phyloP scores from a whole-genome alignment of 2,329 filamentous ascomycete species.

The Ustilaginoidea virens region DNA sequence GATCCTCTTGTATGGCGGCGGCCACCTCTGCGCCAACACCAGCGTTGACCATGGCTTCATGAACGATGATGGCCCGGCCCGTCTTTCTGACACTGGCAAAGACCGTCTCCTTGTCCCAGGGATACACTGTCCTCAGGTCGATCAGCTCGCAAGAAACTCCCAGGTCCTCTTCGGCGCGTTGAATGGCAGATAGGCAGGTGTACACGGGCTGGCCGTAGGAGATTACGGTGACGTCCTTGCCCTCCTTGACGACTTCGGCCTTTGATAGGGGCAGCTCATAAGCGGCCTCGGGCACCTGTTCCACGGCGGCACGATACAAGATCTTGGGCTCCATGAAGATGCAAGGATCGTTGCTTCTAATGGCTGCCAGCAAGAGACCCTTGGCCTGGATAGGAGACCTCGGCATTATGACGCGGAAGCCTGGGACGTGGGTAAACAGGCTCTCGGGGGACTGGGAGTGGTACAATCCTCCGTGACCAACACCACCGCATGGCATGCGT shows the following conservation, averaged over 20 bases:
- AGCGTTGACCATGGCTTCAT: conserved; percentile 83
- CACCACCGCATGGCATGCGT: conserved; percentile 78
- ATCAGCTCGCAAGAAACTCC: conserved; percentile 70
- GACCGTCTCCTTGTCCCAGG: conserved; percentile 75
- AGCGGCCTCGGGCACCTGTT: conserved; percentile 69
- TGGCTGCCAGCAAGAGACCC: conserved; percentile 62
- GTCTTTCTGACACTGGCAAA: conserved; percentile 77
- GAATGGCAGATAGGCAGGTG: conserved; percentile 62
- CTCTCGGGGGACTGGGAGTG: conserved; percentile 84
- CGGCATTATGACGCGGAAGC: conserved; percentile 72
- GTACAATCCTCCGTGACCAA: conserved; percentile 77
- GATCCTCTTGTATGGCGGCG: conserved; percentile 69
- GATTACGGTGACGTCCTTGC: conserved; percentile 67
- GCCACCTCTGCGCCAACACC: conserved; percentile 83
- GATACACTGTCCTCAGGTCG: conserved; percentile 76
- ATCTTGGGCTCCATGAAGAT: conserved; percentile 93
- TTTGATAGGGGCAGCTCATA: conserved; percentile 78
- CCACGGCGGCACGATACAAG: conserved; percentile 77
- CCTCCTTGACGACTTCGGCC: conserved; percentile 69
- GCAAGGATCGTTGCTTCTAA: conserved; percentile 72
- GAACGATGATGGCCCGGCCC: conserved; percentile 72
- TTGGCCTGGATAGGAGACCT: conserved; percentile 80
- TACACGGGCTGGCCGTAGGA: conserved; percentile 87
- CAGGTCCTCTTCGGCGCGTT: conserved; percentile 58
- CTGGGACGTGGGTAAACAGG: conserved; percentile 78